Conservation (phyloP, 495 filamentous ascomycete species). For the Rusavskia elegans region DNA sequence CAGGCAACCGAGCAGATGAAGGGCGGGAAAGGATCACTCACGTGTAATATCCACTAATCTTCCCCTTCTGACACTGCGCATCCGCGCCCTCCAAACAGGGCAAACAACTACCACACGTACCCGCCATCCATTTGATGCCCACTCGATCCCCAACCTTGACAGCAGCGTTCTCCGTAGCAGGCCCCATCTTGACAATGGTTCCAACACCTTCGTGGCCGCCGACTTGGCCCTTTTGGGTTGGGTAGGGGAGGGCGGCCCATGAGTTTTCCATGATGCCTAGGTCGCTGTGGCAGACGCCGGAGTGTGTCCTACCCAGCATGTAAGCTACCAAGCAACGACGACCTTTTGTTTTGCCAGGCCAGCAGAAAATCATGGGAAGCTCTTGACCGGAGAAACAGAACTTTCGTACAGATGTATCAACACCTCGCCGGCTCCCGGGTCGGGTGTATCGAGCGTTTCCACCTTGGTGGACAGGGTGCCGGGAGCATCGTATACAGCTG, state of each 20-base stretch:
- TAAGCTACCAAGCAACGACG: too few relatives aligned
- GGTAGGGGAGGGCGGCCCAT: slow-evolving; percentile 41
- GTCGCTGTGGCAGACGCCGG: slow-evolving; percentile 58
- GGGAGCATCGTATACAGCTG: slow-evolving; percentile 51
- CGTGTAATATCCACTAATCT: slow-evolving; percentile 31
- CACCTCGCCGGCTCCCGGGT: slow-evolving; percentile 48
- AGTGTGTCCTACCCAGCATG: slow-evolving; percentile 35
- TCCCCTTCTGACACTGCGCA: slow-evolving; percentile 39
- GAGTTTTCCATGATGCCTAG: slow-evolving; percentile 47
- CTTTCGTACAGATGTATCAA: slow-evolving; percentile 43
- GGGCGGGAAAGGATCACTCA: not conserved
- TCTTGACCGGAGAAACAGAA: not conserved
- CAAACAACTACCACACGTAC: slow-evolving; percentile 31
- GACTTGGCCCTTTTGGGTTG: slow-evolving; percentile 49
- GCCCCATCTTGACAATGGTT: slow-evolving; percentile 43
- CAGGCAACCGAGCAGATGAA: not conserved
- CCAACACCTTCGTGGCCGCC: slow-evolving; percentile 51
- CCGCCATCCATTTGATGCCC: slow-evolving; percentile 40
- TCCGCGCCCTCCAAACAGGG: slow-evolving; percentile 44
- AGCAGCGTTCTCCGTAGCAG: slow-evolving; percentile 30
- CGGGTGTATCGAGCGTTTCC: slow-evolving; percentile 46
- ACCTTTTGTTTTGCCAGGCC: too few relatives aligned
- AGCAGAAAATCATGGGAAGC: not conserved
- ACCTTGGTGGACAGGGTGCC: slow-evolving; percentile 53
- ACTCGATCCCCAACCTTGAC: slow-evolving; percentile 50